Base-by-base conservation (phyloP, 257 asterid genomes). In the Petrea volubilis region DNA sequence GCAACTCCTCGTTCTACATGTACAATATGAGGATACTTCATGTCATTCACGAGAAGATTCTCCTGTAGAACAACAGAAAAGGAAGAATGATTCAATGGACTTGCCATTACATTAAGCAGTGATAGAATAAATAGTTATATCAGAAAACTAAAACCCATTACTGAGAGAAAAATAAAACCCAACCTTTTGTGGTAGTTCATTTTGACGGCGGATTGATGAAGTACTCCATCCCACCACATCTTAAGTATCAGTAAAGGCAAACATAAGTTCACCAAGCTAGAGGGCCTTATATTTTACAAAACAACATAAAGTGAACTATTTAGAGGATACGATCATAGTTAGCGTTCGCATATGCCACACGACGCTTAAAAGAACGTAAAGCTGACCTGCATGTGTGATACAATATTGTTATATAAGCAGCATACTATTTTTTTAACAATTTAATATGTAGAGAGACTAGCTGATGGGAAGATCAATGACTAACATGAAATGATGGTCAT, bases 161-260 rank as follows among this genome's bases (percentile, higher is more conserved):
- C n/a, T n/a, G n/a, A n/a, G n/a, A n/a, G n/a, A n/a, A n/a, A n/a
- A n/a, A n/a, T n/a, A n/a, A n/a, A n/a, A n/a, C n/a, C n/a, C n/a
- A 23, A 90, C 97, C 94, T 81, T 81, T 7, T 38, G 6, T 64
- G 96, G 98, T 67, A 92, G 95, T 73, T 92, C 98, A 61, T 84
- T 60, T 60, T 74, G 96, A 60, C 96, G 97, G 64, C 98, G 94
- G 59, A 92, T 92, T 60, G 98, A 92, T 38, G 98, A 90, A 34
- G 98, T 92, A 79, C 98, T 84, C 98, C 98, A 92, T 72, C 98
- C 98, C 82, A 92, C 98, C 83, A 92, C 81, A 66, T 88, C 98
- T 92, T 72, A 77, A 64, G 55, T 77, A 68, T 47, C 25, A 55
- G 85, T 92, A 53, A 90, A 82, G 88, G 88, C 58, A 74, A 74